Evolutionary conservation across 495 filamentous ascomycete species (phyloP).

Genomic region (Penicillium pulvis): DNA sequence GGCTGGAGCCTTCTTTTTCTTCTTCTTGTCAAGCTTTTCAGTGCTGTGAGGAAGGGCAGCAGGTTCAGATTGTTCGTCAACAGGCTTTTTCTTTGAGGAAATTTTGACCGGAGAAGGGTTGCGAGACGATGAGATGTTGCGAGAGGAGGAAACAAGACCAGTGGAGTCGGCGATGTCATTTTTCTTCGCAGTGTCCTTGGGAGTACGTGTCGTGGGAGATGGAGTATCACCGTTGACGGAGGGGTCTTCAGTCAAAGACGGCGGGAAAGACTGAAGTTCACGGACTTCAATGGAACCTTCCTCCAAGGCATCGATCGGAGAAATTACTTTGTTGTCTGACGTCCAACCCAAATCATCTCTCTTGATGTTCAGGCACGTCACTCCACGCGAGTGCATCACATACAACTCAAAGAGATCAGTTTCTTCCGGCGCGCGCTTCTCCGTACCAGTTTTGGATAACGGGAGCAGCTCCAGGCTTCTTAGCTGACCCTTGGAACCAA

Average conservation of each 20-base stretch:
- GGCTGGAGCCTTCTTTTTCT: constrained; percentile 54
- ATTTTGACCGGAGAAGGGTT: constrained; percentile 45
- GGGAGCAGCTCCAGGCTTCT: constrained; percentile 87
- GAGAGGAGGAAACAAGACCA: constrained; percentile 38
- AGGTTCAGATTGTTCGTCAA: constrained; percentile 43
- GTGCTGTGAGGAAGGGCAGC: constrained; percentile 33
- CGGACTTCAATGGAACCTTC: constrained; percentile 58
- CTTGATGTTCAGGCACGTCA: constrained; percentile 81
- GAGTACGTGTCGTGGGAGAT: constrained; percentile 36
- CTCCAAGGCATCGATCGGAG: constrained; percentile 67
- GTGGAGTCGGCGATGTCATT: constrained; percentile 26
- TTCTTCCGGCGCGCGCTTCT: constrained; percentile 52
- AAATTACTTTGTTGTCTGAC: constrained; percentile 78
- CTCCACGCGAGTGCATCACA: constrained; percentile 94
- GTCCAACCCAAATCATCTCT: constrained; percentile 89
- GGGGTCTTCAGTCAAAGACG: constrained; percentile 47
- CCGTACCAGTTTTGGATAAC: constrained; percentile 46
- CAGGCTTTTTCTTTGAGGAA: constrained; percentile 43
- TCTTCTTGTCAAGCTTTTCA: constrained; percentile 59
- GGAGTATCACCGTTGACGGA: constrained; percentile 52
- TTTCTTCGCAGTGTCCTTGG: constrained; percentile 46
- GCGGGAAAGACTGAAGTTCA: constrained; percentile 50
- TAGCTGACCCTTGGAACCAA: constrained; percentile 82
- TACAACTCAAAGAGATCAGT: constrained; percentile 86
- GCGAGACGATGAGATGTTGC: constrained; percentile 39